These are phyloP conservation scores for Primulina eburnea DNA, from an alignment of 257 asterid genomes.

Conservation along the genomic window DNA sequence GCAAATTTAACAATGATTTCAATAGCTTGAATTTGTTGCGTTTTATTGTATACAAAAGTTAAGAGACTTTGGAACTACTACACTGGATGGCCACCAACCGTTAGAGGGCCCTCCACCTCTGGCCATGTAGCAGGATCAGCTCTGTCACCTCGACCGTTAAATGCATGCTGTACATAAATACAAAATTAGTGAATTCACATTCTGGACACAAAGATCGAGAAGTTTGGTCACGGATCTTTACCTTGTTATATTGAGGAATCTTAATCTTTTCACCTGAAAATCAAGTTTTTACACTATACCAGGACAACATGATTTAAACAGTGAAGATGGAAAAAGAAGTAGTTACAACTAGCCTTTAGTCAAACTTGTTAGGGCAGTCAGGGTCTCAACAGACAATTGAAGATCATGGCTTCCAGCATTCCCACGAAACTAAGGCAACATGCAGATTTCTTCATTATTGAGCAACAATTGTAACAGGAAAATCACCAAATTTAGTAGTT, in stretches of 20 bases:
- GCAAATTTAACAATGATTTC: neutral
- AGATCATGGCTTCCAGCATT: slow-evolving; percentile 99
- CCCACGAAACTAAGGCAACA: slow-evolving; percentile 67
- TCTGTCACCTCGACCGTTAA: slow-evolving; percentile 90
- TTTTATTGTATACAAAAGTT: neutral
- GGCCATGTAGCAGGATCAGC: slow-evolving; percentile 95
- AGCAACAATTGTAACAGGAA: slow-evolving; percentile 8
- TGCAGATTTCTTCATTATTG: slow-evolving; percentile 10
- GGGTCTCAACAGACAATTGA: slow-evolving; percentile 67
- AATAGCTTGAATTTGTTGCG: slow-evolving; percentile 7
- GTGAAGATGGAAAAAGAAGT: slow-evolving; percentile 20
- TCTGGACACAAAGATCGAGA: slow-evolving; percentile 28
- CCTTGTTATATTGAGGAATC: slow-evolving; percentile 95
- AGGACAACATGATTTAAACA: neutral
- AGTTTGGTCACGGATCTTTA: slow-evolving; percentile 24
- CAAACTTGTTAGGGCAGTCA: slow-evolving; percentile 59
- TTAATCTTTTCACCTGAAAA: slow-evolving; percentile 72
- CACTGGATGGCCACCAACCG: slow-evolving; percentile 43
- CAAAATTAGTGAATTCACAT: slow-evolving; percentile 26
- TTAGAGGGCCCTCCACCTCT: slow-evolving; percentile 89
- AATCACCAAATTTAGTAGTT: slow-evolving; percentile 6
- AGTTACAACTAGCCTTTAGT: slow-evolving; percentile 55
- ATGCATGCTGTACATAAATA: slow-evolving; percentile 70
- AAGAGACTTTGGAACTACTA: neutral
- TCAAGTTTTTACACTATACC: neutral